These are phyloP conservation scores for Sclerotinia trifoliorum DNA, from an alignment of 2,329 filamentous ascomycete genomes.

Conservation along the genomic window DNA sequence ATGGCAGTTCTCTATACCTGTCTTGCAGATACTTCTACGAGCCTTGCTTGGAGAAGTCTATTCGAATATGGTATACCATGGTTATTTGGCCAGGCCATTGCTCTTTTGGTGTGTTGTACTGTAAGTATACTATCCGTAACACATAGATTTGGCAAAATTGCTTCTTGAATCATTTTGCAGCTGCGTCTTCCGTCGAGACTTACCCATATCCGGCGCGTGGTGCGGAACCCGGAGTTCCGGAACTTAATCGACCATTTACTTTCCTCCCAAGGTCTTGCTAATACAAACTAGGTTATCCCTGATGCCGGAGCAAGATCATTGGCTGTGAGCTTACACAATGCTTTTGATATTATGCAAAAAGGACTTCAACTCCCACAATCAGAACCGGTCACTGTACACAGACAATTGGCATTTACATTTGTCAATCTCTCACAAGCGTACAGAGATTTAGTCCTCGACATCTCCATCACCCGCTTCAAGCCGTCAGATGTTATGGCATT, in stretches of 20 bases:
- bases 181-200: not conserved
- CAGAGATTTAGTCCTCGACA: constrained; percentile 55
- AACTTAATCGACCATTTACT: not conserved
- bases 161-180: not conserved
- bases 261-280: not conserved
- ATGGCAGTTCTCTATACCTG: constrained; percentile 55
- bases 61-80: constrained; percentile 55
- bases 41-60: constrained; percentile 51
- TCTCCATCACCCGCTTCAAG: constrained; percentile 54
- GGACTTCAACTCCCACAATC: constrained; percentile 43
- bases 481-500: constrained; percentile 51
- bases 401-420: constrained; percentile 51
- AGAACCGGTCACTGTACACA: constrained; percentile 42
- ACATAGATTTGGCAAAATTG: not conserved
- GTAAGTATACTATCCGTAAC: not conserved
- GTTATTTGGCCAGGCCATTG: constrained; percentile 54
- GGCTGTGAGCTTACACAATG: constrained; percentile 48
- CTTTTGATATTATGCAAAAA: constrained; percentile 48
- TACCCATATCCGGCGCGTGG: not conserved
- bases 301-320: constrained; percentile 56
- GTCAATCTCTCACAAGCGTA: constrained; percentile 56
- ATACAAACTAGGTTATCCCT: constrained; percentile 44
- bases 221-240: too few species aligned
- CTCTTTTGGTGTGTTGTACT: constrained; percentile 48
- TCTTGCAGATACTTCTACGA: constrained; percentile 49